Base-by-base conservation (phyloP, 306 rosid genomes). In the Lablab purpureus region DNA sequence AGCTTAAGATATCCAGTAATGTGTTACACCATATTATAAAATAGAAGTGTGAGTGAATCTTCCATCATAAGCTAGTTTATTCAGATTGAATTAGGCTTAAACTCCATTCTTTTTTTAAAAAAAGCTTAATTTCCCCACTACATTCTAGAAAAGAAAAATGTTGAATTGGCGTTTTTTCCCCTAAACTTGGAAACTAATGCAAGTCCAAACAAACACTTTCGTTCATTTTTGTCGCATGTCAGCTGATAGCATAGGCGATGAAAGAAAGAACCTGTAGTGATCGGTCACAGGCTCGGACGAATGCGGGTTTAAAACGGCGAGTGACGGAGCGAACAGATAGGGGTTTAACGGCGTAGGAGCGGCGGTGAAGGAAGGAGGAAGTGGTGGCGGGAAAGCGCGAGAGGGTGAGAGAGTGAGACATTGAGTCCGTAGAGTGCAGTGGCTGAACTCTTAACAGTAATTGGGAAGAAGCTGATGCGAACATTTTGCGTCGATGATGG, bases 231-330 rank as follows among this genome's bases (percentile, higher is more conserved):
- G n/a, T 9, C 1, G 6, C 6, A 10, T 64, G 1, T 23, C 30
- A 25, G 62, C 10, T 51, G 32, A 66, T 3, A 55, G 9, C 23
- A 2, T n/a, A 30, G 40, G 58, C 17, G 7, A 76, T 81, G 71
- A 64, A 60, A 78, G 64, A 45, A 73, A 67, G 71, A 67, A 94
- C 98, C 98, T 88, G 87, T 50, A 83, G 76, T 71, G 94, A 78
- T 14, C 63, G 72, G 22, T 85, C 90, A 80, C 76, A 75, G 56
- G 91, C 93, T 72, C 66, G 75, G 74, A 89, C 65, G 80, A 85
- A 84, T 7, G 41, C 6, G 45, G 27, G 84, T 51, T 37, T 63
- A 4, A 40, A 78, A 59, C 82, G 84, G 46, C 75, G 73, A 17
- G 50, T 62, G 23, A 7, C 66, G 66, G 83, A 79, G 83, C 60